A percentile compares a stretch with the other conserved stretches of the same genome.
These are phyloP conservation scores for Quercus phellos DNA, from an alignment of 331 rosid genomes.

Conservation along the genomic window DNA sequence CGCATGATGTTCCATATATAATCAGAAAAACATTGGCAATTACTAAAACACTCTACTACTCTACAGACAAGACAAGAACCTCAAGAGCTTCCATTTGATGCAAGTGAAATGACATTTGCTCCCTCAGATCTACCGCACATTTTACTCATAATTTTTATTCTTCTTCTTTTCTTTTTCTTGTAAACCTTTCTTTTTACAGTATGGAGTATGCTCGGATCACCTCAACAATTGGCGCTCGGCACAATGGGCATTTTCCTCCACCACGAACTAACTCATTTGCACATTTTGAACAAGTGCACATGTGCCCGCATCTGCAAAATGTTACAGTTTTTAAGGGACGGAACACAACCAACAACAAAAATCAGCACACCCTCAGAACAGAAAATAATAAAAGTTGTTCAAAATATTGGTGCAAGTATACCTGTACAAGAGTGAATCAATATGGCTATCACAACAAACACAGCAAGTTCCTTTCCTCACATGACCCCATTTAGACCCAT, in stretches of 20 bases:
- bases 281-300: constrained; percentile 99
- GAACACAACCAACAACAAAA: background rate
- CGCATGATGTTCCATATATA: constrained; percentile 44
- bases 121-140: constrained; percentile 32
- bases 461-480: constrained; percentile 98
- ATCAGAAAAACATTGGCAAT: constrained; percentile 71
- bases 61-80: constrained; percentile 46
- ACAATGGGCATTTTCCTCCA: constrained; percentile 96
- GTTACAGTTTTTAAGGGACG: constrained; percentile 1
- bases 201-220: constrained; percentile 98
- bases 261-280: constrained; percentile 93
- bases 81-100: constrained; percentile 28
- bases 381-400: background rate
- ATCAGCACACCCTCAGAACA: background rate
- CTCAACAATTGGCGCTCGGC: constrained; percentile 97
- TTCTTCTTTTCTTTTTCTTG: constrained; percentile 19
- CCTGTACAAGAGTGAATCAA: constrained; percentile 98
- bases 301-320: constrained; percentile 89
- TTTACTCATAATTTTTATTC: constrained; percentile 1
- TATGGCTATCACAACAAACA: constrained; percentile 95
- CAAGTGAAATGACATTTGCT: constrained; percentile 27
- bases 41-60: constrained; percentile 29
- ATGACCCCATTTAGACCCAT: constrained; percentile 95
- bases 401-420: constrained; percentile 17
- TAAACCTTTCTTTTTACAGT: constrained; percentile 62